Evolutionary conservation across 345 rosid genomes (phyloP).

Genomic region (Turritis glabra): DNA sequence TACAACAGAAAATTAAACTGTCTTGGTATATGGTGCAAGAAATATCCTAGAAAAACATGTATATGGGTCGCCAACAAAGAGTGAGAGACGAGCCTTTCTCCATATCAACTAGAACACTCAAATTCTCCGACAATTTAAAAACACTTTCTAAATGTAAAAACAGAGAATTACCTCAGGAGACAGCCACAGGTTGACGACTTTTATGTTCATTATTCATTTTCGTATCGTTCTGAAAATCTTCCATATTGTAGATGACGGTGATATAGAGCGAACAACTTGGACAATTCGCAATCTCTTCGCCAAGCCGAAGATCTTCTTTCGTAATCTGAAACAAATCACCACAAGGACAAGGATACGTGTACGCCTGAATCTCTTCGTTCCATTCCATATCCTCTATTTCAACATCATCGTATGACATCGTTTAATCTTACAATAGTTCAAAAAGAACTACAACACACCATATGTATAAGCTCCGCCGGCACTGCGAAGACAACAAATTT

Average conservation of each 20-base stretch:
- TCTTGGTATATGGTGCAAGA: too few relatives aligned
- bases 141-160: too few relatives aligned
- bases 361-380: conserved; percentile 76
- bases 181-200: conserved; percentile 53
- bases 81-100: too few relatives aligned
- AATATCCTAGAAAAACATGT: too few relatives aligned
- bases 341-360: conserved; percentile 93
- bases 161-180: conserved; percentile 48
- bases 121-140: too few relatives aligned
- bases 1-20: too few relatives aligned
- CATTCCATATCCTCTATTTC: conserved; percentile 99
- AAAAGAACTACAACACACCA: too few relatives aligned
- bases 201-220: conserved; percentile 47
- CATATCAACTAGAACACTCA: too few relatives aligned
- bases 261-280: conserved; percentile 95
- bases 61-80: too few relatives aligned
- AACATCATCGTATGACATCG: conserved; percentile 96
- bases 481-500: too few relatives aligned
- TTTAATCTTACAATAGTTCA: too few relatives aligned
- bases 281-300: conserved; percentile 86
- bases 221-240: conserved; percentile 60
- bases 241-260: conserved; percentile 80
- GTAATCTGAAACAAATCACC: conserved; percentile 93
- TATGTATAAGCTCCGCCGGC: too few relatives aligned
- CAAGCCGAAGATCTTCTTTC: conserved; percentile 75